Evolutionary conservation across 2,329 filamentous ascomycete genomes (phyloP), one percentile per base, ranked within the genome.

Genomic region (Pseudogymnoascus destructans): DNA sequence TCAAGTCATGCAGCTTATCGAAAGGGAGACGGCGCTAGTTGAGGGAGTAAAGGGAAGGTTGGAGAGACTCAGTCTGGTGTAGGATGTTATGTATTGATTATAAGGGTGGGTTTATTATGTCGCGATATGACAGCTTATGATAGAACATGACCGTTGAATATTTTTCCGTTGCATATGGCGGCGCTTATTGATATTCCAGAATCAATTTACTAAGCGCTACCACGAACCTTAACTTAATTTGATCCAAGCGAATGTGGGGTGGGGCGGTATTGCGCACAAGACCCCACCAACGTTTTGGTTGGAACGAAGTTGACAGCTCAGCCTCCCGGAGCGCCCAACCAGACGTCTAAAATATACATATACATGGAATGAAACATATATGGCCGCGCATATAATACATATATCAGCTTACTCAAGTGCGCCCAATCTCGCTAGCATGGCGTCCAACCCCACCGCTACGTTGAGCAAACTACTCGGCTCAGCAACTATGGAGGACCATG

Each of bases 1-100:
- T 59, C 79, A 86, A 67, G 81, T 88, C 19, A 81, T 81, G 70
- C 72, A 72, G 25, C 69, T 87, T 60, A 71, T 89, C 63, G 81
- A 85, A 59, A 74, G 85, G 25, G 84, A 89, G 71, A 79, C 79
- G 52, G 82, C 82, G 4, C 70, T 88, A 65, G 80, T 88, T 5
- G 84, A 87, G 64, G 84, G 81, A 19, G 78, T 86, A 19, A 82
- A 78, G 63, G 75, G 75, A 59, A 75, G 84, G 59, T 70, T 89
- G 62, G 80, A 84, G 68, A 78, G 75, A 61, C 71, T 88, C 58
- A 73, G 61, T 42, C 59, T 68, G 11, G 58, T 52, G 30, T 58
- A 55, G 25, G 46, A 52, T 52, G 15, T 5, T 52, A 30, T 52
- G 46, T 52, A 9, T 30, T 30, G 46, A 30, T 52, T 52, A 52